Evolutionary conservation across 805 yeast species (phyloP), one percentile per base, ranked within the genome.

Genomic region (Wickerhamiella alocasiicola): DNA sequence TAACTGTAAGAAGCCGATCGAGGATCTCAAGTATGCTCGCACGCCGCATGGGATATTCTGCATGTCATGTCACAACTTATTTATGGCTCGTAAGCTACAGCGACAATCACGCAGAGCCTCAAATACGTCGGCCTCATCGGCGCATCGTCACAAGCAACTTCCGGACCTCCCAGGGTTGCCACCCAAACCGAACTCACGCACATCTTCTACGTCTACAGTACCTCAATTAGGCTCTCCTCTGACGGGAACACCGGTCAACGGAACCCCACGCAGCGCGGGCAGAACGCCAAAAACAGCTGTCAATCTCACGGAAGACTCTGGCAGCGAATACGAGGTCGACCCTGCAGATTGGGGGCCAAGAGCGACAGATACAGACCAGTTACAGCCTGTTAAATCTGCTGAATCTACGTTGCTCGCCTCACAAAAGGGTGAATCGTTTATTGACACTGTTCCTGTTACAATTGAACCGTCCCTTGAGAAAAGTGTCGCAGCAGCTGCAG

Each of bases 21-120:
- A 81, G 54, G 94, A 88, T 60, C 64, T 87, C 49, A 70, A 85
- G 49, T 91, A 91, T 57, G 96, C 96, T 12, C 71, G 94, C 55
- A 88, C 96, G 0, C 78, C 87, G 31, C 87, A 81, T 53, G 97
- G 97, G 0, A 65, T 88, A 33, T 87, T 84, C 55, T 88, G 98
- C 61, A 83, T 87, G 83, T 67, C 71, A 21, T 88, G 98, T 59
- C 96, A 91, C 61, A 87, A 83, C 54, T 72, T 76, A 49, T 63
- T 88, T 45, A 61, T 87, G 55, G 85, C 78, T 33, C 78, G 78
- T 55, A 78, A 84, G 62, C 76, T 74, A 50, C 68, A 72, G 47
- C 73, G 77, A 16, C 48, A 18, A 26, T 36, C 16, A 20, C 31
- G 44, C 11, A 31, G 38, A n/a, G 23, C 29, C 5, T 35, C 45